Percentiles rank a stretch among this genome's conserved stretches.
Conservation (phyloP, 768 basidiomycete species). For the Trametes gibbosa region DNA sequence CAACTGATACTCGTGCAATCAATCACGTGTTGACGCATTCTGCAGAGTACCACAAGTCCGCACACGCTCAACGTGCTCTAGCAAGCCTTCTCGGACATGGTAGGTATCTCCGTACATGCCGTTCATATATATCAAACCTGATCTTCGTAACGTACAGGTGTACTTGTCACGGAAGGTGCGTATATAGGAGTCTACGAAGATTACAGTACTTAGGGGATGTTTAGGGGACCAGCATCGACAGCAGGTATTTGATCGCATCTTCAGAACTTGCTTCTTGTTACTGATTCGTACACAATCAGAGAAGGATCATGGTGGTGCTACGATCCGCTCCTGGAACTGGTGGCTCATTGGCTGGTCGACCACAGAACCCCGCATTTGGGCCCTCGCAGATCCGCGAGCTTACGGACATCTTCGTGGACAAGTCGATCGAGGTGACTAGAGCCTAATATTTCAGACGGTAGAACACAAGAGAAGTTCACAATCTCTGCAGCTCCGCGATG, state of each 20-base stretch:
- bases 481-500: conserved; percentile 18
- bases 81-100: conserved; percentile 42
- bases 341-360: too few relatives aligned
- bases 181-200: neutral
- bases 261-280: too few relatives aligned
- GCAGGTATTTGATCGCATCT: conserved; percentile 27
- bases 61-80: conserved; percentile 36
- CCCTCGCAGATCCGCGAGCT: conserved; percentile 54
- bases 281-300: neutral
- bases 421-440: conserved; percentile 44
- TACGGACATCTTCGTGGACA: conserved; percentile 54
- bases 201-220: neutral
- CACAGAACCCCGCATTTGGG: conserved; percentile 65
- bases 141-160: conserved; percentile 32
- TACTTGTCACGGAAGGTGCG: conserved; percentile 44
- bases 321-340: too few relatives aligned
- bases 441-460: too few relatives aligned
- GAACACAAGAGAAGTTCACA: neutral
- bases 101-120: neutral
- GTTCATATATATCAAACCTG: neutral
- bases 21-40: conserved; percentile 63
- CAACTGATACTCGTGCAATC: conserved; percentile 57
- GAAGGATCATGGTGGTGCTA: conserved; percentile 32
- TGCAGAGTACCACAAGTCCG: conserved; percentile 57
- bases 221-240: conserved; percentile 36